Base-by-base conservation (phyloP, 805 yeast species). In the Tetrapisispora pingtungensis region DNA sequence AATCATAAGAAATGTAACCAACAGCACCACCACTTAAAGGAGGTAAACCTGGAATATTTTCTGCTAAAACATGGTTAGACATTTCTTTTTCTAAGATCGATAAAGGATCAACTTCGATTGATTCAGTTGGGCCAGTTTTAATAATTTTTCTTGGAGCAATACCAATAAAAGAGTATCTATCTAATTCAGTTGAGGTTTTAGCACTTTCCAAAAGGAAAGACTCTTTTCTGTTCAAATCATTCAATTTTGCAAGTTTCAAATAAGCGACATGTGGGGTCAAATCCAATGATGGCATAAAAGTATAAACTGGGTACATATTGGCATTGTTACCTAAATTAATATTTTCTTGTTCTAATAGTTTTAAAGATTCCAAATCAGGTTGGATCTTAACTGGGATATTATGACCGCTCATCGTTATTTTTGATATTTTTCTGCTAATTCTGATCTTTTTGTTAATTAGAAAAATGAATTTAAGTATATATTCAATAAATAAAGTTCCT, bases 1-100 rank as follows among this genome's bases (percentile, higher is more conserved):
- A 93, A 64, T 93, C 99, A 58, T 93, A 93, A 1, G 97, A 86
- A 36, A 93, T 80, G 61, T 88, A 93, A 1, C 99, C 99, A 44
- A 90, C 75, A 6, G 97, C 97, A 50, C 99, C 99, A 46, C 99
- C 98, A 54, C 89, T 81, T 46, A 88, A 68, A 50, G 74, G 77
- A 13, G 96, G 86, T 41, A 89, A 69, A 35, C 95, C 94, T 0
- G 95, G 94, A 41, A 86, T 67, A 36, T 64, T 62, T 53, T 76
- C 79, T 1, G 89, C 86, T 57, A 85, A 87, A 44, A 71, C 75
- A 56, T 74, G 76, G 34, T 70, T 64, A 10, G 69, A 64, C 68
- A 93, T 71, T 60, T 90, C 96, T 36, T 75, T 52, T 60, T 93
- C 96, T 50, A 93, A 70, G 3, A 83, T 58, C 2, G 66, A 62